Conservation (phyloP, 495 filamentous ascomycete species). For the Annulohypoxylon bovei region DNA sequence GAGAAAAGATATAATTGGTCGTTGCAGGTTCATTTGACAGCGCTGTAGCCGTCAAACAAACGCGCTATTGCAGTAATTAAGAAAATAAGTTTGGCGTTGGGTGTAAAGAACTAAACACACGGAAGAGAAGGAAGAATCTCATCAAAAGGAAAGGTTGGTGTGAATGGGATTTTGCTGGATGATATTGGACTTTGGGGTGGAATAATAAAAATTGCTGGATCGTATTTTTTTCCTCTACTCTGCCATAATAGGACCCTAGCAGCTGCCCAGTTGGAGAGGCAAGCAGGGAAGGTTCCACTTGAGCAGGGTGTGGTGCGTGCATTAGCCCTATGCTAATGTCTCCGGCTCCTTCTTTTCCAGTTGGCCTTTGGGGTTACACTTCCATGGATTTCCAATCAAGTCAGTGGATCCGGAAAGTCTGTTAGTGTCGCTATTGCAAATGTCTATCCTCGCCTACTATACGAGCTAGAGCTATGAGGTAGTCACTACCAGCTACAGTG, state of each 20-base stretch:
- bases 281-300: not conserved
- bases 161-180: slow-evolving; percentile 30
- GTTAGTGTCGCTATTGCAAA: slow-evolving; percentile 17
- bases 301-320: slow-evolving; percentile 19
- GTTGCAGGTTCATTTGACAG: slow-evolving; percentile 79
- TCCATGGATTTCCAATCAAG: slow-evolving; percentile 38
- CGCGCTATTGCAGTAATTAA: slow-evolving; percentile 57
- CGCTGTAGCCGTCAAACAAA: slow-evolving; percentile 70
- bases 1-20: slow-evolving; percentile 52
- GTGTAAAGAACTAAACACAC: slow-evolving; percentile 36
- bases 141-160: slow-evolving; percentile 26
- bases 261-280: not conserved
- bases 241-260: not conserved
- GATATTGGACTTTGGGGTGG: slow-evolving; percentile 31
- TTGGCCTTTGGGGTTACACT: slow-evolving; percentile 34
- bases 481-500: not conserved
- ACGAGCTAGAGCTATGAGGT: not conserved
- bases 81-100: slow-evolving; percentile 27
- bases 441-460: too few species aligned
- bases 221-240: slow-evolving; percentile 12
- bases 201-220: slow-evolving; percentile 30
- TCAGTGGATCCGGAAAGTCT: slow-evolving; percentile 34
- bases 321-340: slow-evolving; percentile 38
- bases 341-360: slow-evolving; percentile 20
- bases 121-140: slow-evolving; percentile 26